Conservation (phyloP, 1,139 yeast species). For the Sporopachydermia cereana region DNA sequence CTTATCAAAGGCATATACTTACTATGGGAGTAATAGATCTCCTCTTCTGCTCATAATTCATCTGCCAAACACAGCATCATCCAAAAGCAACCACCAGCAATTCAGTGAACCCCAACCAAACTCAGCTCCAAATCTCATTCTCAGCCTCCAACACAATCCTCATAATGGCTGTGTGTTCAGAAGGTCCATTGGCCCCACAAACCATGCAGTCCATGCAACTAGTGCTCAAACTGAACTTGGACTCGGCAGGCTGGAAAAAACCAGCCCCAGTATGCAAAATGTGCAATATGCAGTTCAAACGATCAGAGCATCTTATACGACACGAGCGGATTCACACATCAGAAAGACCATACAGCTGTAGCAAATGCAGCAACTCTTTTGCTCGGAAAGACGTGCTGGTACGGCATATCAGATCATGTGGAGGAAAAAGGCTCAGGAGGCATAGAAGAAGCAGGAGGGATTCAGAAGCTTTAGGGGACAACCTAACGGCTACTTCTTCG, state of each 20-base stretch:
- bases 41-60: too few species aligned
- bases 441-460: neutral
- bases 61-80: too few species aligned
- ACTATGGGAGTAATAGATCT: too few species aligned
- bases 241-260: slow-evolving; percentile 1
- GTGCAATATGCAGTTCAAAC: slow-evolving; percentile 3
- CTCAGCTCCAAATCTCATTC: too few species aligned
- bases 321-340: slow-evolving; percentile 6
- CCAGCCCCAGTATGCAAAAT: slow-evolving; percentile 2
- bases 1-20: too few species aligned
- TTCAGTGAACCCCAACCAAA: too few species aligned
- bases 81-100: too few species aligned
- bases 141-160: too few species aligned
- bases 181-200: too few species aligned
- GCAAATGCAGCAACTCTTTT: slow-evolving; percentile 6
- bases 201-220: slow-evolving; percentile 4
- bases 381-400: slow-evolving; percentile 6
- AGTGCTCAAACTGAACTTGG: neutral
- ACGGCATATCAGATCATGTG: slow-evolving; percentile 1
- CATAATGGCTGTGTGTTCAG: too few species aligned
- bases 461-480: too few species aligned
- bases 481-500: too few species aligned
- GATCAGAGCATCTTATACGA: slow-evolving; percentile 6
- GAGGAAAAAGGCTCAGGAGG: neutral
- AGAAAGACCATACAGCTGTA: slow-evolving; percentile 6